Evolutionary conservation across 106 monocot species (phyloP), one percentile per base, ranked within the genome.

Genomic region (Gastrodia elata): DNA sequence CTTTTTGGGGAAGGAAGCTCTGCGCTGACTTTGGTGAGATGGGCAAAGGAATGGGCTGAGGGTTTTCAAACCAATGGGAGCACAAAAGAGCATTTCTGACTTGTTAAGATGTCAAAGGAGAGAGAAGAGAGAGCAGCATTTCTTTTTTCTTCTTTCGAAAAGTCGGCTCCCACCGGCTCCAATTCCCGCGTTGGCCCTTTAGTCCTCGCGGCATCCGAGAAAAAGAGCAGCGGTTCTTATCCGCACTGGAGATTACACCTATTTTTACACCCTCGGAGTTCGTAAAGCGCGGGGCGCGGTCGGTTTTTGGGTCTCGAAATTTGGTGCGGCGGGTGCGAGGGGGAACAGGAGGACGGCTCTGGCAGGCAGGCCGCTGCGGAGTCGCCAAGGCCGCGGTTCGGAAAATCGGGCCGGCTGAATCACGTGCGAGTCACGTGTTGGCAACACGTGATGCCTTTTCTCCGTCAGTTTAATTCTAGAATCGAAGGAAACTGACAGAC

Each of bases 61-160:
- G 20, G 36, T 70, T 58, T 25, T 46, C 15, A 27, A 27, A 20
- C n/a, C n/a, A n/a, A 38, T 24, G 34, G 38, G 65, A 34, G 11
- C 40, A 48, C n/a, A 58, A 71, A 77, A 15, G 55, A 56, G 57
- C 65, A 52, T 49, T 49, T 25, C 14, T 78, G 75, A 83, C 80
- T 71, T 74, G 36, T 2, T 5, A 3, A 74, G 35, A 74, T 72
- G 86, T 83, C 86, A 86, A 86, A 83, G 83, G 86, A 73, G 73
- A 27, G 85, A 85, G 85, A 81, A 73, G 40, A 27, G 6, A 11
- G 27, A 42, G 5, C 2, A 27, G 36, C 33, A 20, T 67, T 18
- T 67, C n/a, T 67, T 10, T n/a, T 35, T 15, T 3, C 4, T 34
- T 36, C n/a, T 67, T 22, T 38, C 13, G 37, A 67, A 64, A 38